phyloP scores from a whole-genome alignment of 768 basidiomycete genomes.

The Exidia glandulosa region DNA sequence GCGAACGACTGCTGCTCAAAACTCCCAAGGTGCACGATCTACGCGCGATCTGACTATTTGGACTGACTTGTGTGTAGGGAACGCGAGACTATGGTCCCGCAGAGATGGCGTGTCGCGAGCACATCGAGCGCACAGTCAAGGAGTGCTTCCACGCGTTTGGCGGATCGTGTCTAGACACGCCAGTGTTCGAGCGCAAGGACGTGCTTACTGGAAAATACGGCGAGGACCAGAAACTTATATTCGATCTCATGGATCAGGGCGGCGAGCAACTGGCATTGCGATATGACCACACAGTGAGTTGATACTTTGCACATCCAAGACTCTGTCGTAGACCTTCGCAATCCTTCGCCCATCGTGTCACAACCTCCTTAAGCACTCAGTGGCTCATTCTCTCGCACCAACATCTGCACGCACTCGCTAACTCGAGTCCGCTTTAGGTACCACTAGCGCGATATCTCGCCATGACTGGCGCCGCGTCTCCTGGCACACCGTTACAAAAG shows the following conservation, averaged over 20 bases:
- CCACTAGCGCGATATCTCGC: slow-evolving; percentile 92
- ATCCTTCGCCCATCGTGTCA: too few relatives aligned
- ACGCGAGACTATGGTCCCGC: slow-evolving; percentile 89
- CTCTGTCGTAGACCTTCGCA: too few relatives aligned
- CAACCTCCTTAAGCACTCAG: too few relatives aligned
- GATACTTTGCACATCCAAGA: not conserved
- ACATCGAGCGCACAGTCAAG: slow-evolving; percentile 82
- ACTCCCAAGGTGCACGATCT: slow-evolving; percentile 86
- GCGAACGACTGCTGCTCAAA: slow-evolving; percentile 68
- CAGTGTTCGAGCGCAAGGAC: slow-evolving; percentile 96
- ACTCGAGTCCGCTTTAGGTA: slow-evolving; percentile 28
- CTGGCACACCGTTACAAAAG: slow-evolving; percentile 48
- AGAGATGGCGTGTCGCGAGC: slow-evolving; percentile 86
- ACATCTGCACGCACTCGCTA: too few relatives aligned
- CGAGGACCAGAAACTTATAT: slow-evolving; percentile 94
- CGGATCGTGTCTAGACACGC: slow-evolving; percentile 88
- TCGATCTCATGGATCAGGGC: slow-evolving; percentile 94
- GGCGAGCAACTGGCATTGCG: slow-evolving; percentile 90
- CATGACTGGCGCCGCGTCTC: slow-evolving; percentile 76
- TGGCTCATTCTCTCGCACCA: too few relatives aligned
- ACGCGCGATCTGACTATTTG: too few relatives aligned
- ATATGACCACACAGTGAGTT: slow-evolving; percentile 81
- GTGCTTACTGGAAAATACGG: slow-evolving; percentile 94
- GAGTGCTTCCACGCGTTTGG: slow-evolving; percentile 83
- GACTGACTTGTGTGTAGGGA: slow-evolving; percentile 60